Conservation (phyloP, 139 green algal species). For the Chlamydomonas urium region DNA sequence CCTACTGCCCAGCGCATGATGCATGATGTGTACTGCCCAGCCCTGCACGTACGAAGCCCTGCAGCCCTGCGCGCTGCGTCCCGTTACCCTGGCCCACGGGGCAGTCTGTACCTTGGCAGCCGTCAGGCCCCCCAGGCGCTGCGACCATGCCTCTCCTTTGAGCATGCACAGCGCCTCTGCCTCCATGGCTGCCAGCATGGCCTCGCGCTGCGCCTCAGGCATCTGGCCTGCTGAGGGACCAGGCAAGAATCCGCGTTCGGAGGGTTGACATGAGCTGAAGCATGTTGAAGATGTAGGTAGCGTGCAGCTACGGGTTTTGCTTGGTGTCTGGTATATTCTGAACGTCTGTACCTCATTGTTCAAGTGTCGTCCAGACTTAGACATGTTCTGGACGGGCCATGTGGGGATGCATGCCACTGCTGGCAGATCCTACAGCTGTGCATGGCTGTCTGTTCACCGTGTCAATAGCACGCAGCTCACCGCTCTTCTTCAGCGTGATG, state of each 20-base stretch:
- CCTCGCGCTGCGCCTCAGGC: neutral
- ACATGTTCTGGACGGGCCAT: too few relatives aligned
- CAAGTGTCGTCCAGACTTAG: too few relatives aligned
- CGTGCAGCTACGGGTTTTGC: neutral
- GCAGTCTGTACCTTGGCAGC: slow-evolving; percentile 23
- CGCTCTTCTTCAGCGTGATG: neutral
- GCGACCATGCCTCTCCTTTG: slow-evolving; percentile 33
- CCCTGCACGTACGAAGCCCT: too few relatives aligned
- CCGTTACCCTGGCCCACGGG: neutral
- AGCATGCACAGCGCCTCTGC: slow-evolving; percentile 19
- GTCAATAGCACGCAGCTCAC: slow-evolving; percentile 1
- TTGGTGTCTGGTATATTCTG: neutral
- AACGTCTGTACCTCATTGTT: neutral
- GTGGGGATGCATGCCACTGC: neutral
- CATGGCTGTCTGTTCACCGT: too few relatives aligned
- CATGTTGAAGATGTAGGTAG: neutral
- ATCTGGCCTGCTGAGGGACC: neutral
- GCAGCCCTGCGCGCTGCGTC: too few relatives aligned
- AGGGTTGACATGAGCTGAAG: too few relatives aligned
- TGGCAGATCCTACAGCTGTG: neutral
- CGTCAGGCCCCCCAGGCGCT: slow-evolving; percentile 48
- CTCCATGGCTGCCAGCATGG: neutral
- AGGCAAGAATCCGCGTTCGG: too few relatives aligned
- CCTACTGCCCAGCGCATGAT: too few relatives aligned
- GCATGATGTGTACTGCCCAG: too few relatives aligned